These are phyloP conservation scores for Arabidopsis arenosa DNA, from an alignment of 345 rosid genomes.

Conservation along the genomic window DNA sequence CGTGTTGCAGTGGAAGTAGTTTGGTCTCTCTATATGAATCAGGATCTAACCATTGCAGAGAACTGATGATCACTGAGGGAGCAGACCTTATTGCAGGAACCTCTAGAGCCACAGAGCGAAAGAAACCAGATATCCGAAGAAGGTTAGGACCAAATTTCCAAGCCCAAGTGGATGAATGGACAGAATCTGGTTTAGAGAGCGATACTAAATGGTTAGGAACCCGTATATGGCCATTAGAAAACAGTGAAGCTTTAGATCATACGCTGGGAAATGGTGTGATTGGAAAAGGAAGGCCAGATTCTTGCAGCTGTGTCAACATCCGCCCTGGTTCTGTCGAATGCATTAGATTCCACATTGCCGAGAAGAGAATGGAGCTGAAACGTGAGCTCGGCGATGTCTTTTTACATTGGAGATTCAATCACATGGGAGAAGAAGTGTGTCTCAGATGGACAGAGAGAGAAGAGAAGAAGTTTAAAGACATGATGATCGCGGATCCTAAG, in stretches of 20 bases:
- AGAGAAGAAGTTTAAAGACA: constrained; percentile 57
- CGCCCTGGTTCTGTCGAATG: constrained; percentile 60
- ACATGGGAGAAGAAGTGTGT: constrained; percentile 84
- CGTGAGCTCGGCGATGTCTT: constrained; percentile 64
- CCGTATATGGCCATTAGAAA: constrained; percentile 56
- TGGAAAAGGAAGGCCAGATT: constrained; percentile 66
- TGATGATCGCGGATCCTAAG: constrained; percentile 43
- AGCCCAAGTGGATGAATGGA: constrained; percentile 75
- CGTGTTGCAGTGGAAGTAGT: constrained; percentile 48
- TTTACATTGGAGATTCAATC: constrained; percentile 64
- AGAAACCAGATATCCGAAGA: constrained; percentile 28
- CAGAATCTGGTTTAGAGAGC: constrained; percentile 52
- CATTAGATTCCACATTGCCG: constrained; percentile 69
- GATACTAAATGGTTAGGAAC: constrained; percentile 79
- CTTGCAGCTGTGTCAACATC: constrained; percentile 56
- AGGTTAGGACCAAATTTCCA: constrained; percentile 58
- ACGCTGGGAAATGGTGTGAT: constrained; percentile 42
- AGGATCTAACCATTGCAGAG: constrained; percentile 17
- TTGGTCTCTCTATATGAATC: constrained; percentile 39
- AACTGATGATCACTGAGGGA: background rate
- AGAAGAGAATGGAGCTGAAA: constrained; percentile 67
- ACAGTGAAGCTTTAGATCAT: constrained; percentile 17
- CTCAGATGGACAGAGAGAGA: constrained; percentile 63
- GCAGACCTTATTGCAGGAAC: constrained; percentile 22
- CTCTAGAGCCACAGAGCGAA: constrained; percentile 11